Percentiles rank a stretch among this genome's conserved stretches.
Evolutionary conservation across 2,329 filamentous ascomycete genomes (phyloP).

Genomic region (Aspergillus ustus): DNA sequence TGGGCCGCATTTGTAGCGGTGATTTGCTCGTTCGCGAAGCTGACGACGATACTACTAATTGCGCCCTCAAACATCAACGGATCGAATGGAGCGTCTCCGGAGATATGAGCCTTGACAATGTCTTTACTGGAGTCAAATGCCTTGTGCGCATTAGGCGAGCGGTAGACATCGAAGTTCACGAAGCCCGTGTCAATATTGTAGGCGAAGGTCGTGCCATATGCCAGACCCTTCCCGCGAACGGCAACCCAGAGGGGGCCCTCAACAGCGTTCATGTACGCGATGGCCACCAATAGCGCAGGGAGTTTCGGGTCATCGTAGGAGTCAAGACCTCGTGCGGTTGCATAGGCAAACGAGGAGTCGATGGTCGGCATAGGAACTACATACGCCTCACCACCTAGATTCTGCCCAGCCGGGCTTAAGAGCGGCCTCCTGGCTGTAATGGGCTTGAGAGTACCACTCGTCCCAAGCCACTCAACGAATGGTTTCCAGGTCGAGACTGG

Average conservation of each 20-base stretch:
- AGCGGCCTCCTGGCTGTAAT: constrained; percentile 72
- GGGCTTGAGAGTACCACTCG: constrained; percentile 63
- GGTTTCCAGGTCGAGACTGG: constrained; percentile 80
- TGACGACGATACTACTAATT: constrained; percentile 84
- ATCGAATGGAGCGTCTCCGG: constrained; percentile 74
- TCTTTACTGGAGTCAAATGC: constrained; percentile 78
- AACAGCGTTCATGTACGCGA: constrained; percentile 87
- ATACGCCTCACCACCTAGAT: constrained; percentile 74
- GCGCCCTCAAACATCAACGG: constrained; percentile 84
- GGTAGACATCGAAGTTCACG: constrained; percentile 83
- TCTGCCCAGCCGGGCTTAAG: constrained; percentile 75
- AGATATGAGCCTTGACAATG: constrained; percentile 74
- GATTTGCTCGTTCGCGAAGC: constrained; percentile 84
- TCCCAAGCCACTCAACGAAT: constrained; percentile 60
- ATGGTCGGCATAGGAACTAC: constrained; percentile 90
- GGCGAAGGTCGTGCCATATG: constrained; percentile 83
- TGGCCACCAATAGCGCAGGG: constrained; percentile 83
- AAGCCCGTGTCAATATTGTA: constrained; percentile 79
- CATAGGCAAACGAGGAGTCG: constrained; percentile 86
- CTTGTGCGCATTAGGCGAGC: constrained; percentile 85
- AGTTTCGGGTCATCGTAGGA: constrained; percentile 77
- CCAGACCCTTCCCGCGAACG: constrained; percentile 88
- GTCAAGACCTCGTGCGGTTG: constrained; percentile 73
- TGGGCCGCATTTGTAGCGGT: constrained; percentile 82
- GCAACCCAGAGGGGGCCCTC: constrained; percentile 95